phyloP scores from a whole-genome alignment of 345 rosid genomes.

The Microcos paniculata region DNA sequence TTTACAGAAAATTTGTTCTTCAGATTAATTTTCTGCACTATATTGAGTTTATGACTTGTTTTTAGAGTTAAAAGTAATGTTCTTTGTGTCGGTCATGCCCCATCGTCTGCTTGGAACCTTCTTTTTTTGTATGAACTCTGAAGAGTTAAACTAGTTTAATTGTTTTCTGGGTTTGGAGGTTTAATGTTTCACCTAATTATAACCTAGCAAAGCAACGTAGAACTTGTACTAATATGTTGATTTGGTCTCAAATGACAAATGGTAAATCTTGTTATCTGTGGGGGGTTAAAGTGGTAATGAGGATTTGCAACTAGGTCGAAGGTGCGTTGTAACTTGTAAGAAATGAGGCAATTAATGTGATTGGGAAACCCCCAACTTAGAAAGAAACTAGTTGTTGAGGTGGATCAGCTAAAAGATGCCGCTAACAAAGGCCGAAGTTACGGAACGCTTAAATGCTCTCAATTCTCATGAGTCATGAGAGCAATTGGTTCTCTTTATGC shows the following conservation, averaged over 20 bases:
- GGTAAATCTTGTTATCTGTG: neutral
- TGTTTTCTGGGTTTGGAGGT: neutral
- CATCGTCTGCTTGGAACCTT: neutral
- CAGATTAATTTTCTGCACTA: neutral
- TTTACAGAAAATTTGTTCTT: neutral
- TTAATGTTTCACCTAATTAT: neutral
- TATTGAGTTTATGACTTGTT: no score
- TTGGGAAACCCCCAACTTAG: neutral
- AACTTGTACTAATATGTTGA: neutral
- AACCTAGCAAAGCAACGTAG: neutral
- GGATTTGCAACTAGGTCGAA: neutral
- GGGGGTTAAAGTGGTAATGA: neutral
- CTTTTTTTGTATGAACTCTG: neutral
- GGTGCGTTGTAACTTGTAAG: neutral
- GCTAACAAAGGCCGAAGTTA: neutral
- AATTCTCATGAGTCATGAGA: neutral
- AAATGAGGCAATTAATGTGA: neutral
- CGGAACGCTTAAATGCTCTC: neutral
- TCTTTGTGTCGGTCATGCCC: neutral
- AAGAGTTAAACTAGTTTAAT: neutral
- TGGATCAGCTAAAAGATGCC: neutral
- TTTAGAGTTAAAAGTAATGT: neutral
- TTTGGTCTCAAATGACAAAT: neutral
- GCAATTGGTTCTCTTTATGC: neutral
- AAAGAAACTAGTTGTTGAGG: neutral